Evolutionary conservation across 805 yeast genomes (phyloP), one percentile per base, ranked within the genome.

Genomic region (Candida maris): DNA sequence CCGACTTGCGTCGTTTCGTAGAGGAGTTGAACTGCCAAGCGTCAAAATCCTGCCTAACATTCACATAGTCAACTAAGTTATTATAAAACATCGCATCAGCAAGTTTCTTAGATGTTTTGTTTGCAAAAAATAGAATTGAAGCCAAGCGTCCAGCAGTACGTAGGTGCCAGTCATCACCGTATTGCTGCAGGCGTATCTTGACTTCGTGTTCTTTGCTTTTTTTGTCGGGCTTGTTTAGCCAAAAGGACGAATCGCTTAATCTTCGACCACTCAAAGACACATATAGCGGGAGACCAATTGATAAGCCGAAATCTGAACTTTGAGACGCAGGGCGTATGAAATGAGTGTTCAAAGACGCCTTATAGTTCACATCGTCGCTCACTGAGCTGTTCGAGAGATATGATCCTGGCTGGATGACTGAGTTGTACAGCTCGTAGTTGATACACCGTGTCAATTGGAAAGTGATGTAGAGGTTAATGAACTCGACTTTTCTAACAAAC

Each of bases 81-180:
- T 91, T 91, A 63, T 91, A 91, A 51, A 85, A 86, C 0, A 59
- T 51, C 6, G 77, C 70, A 19, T 59, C 54, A 3, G 66, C 59
- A 4, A 67, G 48, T 30, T 58, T 55, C 24, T 51, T 49, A 9
- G 46, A 43, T 3, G 39, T 41, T 29, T 67, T 59, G 44, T 80
- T 81, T 1, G 85, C 81, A 28, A 62, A 60, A 51, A 74, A 73
- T 19, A 82, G 70, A 12, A 77, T 53, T 0, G 77, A 69, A 47
- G 84, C 59, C 1, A 81, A 63, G 19, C 73, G 65, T 1, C 84
- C 78, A 0, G 88, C 86, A 0, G 86, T 70, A 35, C 71, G 66
- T 22, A 89, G 64, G 45, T 82, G 88, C 96, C 96, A 91, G 52
- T 85, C 88, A 42, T 73, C 71, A 0, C 85, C 81, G 56, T 89